Conservation (phyloP, 2,329 filamentous ascomycete genomes). For the Sporothrix phasma region DNA sequence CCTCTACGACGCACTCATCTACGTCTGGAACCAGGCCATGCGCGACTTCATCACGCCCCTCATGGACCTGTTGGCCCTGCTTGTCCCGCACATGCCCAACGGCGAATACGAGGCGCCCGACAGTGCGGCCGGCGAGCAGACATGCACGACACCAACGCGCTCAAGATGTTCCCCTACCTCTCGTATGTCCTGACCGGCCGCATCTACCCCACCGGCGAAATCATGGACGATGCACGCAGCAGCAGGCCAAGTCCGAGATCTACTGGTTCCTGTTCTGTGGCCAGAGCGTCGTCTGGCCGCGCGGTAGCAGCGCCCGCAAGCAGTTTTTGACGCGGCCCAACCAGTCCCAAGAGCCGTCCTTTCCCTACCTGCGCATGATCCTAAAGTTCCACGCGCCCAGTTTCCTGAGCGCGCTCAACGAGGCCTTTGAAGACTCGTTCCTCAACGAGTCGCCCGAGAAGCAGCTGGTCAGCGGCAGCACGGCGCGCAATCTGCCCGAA, state of each 20-base stretch:
- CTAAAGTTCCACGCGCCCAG: conserved; percentile 83
- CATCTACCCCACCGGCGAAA: conserved; percentile 77
- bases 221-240: conserved; percentile 62
- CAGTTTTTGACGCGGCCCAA: conserved; percentile 51
- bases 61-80: conserved; percentile 67
- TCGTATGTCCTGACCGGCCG: conserved; percentile 85
- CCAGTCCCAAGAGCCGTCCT: conserved; percentile 55
- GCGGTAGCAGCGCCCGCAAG: conserved; percentile 46
- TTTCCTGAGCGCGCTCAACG: conserved; percentile 90
- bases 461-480: conserved; percentile 43
- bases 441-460: conserved; percentile 69
- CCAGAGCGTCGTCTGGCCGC: conserved; percentile 65
- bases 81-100: conserved; percentile 48
- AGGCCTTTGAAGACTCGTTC: conserved; percentile 92
- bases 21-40: conserved; percentile 91
- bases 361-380: conserved; percentile 75
- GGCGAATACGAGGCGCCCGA: conserved; percentile 33
- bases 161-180: conserved; percentile 90
- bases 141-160: conserved; percentile 57
- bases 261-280: conserved; percentile 94
- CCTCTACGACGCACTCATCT: conserved; percentile 89
- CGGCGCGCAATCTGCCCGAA: conserved; percentile 41
- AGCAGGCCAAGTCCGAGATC: conserved; percentile 71
- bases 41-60: conserved; percentile 84
- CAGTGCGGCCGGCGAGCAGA: conserved; percentile 47